Percentiles rank a stretch among this genome's conserved stretches.
These are phyloP conservation scores for Saturnispora halmiae DNA, from an alignment of 805 yeast species.

Conservation along the genomic window DNA sequence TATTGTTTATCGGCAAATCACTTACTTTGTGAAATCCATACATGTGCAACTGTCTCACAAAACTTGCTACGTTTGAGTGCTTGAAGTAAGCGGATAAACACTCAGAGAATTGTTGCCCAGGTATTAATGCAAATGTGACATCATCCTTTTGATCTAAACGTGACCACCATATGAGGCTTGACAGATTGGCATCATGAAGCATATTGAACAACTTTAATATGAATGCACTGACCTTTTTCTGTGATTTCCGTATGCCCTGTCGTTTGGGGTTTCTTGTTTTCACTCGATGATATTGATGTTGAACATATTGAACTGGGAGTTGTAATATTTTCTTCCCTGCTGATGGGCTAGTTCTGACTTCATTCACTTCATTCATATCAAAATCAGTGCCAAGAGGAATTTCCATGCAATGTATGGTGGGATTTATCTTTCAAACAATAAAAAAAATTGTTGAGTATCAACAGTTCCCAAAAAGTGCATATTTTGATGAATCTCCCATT, in stretches of 20 bases:
- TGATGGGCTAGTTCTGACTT: background rate
- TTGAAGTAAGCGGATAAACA: constrained; percentile 71
- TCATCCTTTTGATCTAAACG: constrained; percentile 33
- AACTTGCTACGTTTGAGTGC: constrained; percentile 88
- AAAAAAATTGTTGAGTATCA: too few species aligned
- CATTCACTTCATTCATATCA: too few species aligned
- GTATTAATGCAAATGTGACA: constrained; percentile 54
- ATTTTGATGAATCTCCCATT: too few species aligned
- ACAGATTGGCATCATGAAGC: constrained; percentile 46
- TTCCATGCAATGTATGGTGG: too few species aligned
- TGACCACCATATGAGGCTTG: constrained; percentile 58
- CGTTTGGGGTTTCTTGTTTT: background rate
- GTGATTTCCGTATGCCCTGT: background rate
- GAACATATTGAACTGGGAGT: background rate
- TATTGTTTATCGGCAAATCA: constrained; percentile 29
- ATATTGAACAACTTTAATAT: constrained; percentile 56
- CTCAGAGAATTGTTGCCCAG: constrained; percentile 53
- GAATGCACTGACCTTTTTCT: constrained; percentile 47
- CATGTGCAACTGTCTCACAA: constrained; percentile 93
- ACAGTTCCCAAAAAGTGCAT: too few species aligned
- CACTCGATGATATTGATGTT: background rate
- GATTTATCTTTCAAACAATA: too few species aligned
- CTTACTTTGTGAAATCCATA: constrained; percentile 85
- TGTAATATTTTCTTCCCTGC: background rate
- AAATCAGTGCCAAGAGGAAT: too few species aligned